phyloP scores from a whole-genome alignment of 768 basidiomycete species.

The Kwoniella botswanensis region DNA sequence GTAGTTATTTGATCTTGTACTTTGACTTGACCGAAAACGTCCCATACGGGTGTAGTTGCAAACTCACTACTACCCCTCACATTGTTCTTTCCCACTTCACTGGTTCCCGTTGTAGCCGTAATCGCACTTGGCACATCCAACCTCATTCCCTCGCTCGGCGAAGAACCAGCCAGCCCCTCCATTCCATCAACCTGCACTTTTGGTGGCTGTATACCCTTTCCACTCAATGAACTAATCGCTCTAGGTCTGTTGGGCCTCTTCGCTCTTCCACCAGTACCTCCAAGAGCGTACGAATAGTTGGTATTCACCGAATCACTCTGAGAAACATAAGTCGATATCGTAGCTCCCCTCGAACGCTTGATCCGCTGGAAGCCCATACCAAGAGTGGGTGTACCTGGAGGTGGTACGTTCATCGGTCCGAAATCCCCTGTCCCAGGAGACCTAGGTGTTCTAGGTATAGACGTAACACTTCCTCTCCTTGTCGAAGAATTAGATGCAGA shows the following conservation, averaged over 20 bases:
- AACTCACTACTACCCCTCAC: background rate
- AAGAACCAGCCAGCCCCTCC: background rate
- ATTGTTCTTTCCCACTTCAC: background rate
- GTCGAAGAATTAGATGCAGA: background rate
- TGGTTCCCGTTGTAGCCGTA: background rate
- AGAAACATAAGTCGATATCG: conserved; percentile 12
- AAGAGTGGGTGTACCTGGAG: background rate
- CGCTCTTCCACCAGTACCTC: conserved; percentile 58
- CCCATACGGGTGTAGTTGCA: conserved; percentile 25
- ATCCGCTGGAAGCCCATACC: background rate
- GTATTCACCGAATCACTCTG: background rate
- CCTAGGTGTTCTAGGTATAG: conserved; percentile 17
- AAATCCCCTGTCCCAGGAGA: conserved; percentile 1
- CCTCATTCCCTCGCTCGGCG: background rate
- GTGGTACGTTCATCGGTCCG: background rate
- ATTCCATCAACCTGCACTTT: background rate
- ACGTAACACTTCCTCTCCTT: conserved; percentile 4
- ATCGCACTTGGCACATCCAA: background rate
- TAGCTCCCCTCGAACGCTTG: conserved; percentile 15
- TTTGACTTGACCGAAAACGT: conserved; percentile 36
- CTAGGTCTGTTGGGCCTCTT: conserved; percentile 34
- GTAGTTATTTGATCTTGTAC: background rate
- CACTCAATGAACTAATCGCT: conserved; percentile 18
- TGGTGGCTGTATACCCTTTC: background rate
- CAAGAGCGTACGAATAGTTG: conserved; percentile 50